A percentile compares a stretch with the other conserved stretches of the same genome.
Conservation (phyloP, 148 eudicot genomes). For the Amaranthus hypochondriacus region DNA sequence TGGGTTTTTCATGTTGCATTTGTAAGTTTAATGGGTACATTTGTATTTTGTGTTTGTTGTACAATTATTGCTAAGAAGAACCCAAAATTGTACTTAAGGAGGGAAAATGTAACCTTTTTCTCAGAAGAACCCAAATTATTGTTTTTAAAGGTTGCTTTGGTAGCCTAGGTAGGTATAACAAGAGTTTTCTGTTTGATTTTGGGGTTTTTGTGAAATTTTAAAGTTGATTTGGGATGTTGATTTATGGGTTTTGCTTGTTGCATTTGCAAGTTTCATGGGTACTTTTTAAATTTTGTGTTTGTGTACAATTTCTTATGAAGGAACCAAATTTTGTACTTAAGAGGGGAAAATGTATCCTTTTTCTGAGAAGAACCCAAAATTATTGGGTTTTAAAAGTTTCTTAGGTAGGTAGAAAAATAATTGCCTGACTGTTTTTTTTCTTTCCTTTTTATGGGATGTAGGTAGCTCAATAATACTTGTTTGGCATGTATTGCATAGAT, state of each 20-base stretch:
- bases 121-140: no score
- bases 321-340: neutral
- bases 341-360: neutral
- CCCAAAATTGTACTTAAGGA: no score
- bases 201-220: neutral
- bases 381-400: neutral
- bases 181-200: constrained; percentile 2
- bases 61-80: no score
- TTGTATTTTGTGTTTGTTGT: no score
- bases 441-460: constrained; percentile 1
- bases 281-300: neutral
- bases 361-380: neutral
- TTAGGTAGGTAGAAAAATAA: constrained; percentile 3
- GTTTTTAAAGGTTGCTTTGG: no score
- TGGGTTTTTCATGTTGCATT: no score
- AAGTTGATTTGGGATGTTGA: neutral
- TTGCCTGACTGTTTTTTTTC: neutral
- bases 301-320: constrained; percentile 2
- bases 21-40: no score
- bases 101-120: no score
- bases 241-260: constrained; percentile 12
- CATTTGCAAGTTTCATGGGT: constrained; percentile 9
- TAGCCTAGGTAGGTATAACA: no score
- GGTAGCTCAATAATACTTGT: constrained; percentile 16
- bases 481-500: constrained; percentile 1